Conservation (phyloP, 1,139 yeast species). For the Geotrichum fermentans region DNA sequence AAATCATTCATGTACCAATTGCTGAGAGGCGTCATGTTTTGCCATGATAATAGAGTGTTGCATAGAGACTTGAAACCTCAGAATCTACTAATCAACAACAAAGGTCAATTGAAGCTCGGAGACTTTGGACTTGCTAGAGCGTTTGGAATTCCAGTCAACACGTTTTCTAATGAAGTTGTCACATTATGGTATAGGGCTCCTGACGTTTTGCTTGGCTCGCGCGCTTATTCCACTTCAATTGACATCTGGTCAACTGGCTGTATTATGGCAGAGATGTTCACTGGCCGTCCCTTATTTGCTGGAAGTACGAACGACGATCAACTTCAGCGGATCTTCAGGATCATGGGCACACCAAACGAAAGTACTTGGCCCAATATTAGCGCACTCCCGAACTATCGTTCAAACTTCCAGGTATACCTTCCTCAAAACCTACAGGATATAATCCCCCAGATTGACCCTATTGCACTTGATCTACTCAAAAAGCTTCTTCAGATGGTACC, state of each 20-base stretch:
- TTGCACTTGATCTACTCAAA: slow-evolving; percentile 72
- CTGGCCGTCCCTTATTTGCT: slow-evolving; percentile 95
- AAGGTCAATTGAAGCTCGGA: slow-evolving; percentile 91
- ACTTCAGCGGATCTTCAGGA: slow-evolving; percentile 75
- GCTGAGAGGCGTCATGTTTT: slow-evolving; percentile 82
- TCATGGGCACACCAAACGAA: slow-evolving; percentile 96
- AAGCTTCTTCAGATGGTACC: slow-evolving; percentile 86
- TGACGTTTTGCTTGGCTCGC: slow-evolving; percentile 86
- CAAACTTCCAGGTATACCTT: slow-evolving; percentile 68
- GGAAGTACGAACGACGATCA: slow-evolving; percentile 96
- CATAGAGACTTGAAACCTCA: slow-evolving; percentile 97
- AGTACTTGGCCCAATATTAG: slow-evolving; percentile 94
- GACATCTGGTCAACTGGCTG: slow-evolving; percentile 99
- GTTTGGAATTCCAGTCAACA: slow-evolving; percentile 94
- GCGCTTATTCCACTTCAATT: slow-evolving; percentile 91
- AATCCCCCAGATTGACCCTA: slow-evolving; percentile 69
- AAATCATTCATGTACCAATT: slow-evolving; percentile 91
- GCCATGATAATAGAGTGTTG: slow-evolving; percentile 90
- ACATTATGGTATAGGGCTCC: slow-evolving; percentile 96
- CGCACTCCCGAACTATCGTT: slow-evolving; percentile 74
- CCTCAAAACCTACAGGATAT: slow-evolving; percentile 79
- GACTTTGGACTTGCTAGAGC: slow-evolving; percentile 97
- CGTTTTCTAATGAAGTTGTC: slow-evolving; percentile 94
- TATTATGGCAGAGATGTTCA: slow-evolving; percentile 94
- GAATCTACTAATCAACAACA: slow-evolving; percentile 76